Evolutionary conservation across 441 rosid genomes (phyloP), one percentile per base, ranked within the genome.

Genomic region (Theobroma grandiflorum): DNA sequence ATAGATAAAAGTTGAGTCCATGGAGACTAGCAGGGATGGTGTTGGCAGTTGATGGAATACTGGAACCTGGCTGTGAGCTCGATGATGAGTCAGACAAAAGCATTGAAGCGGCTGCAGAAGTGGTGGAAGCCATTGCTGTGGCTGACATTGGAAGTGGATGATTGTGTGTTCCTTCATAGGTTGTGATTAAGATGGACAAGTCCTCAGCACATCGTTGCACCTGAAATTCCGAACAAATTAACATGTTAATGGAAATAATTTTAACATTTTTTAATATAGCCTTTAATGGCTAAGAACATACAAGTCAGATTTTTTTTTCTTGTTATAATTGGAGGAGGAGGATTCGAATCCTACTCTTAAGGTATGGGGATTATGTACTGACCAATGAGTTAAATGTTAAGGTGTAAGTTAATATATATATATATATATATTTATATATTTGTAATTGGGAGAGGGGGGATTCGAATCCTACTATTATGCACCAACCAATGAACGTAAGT

Each of bases 111-210:
- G 99, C 98, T 2, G 98, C 95, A 0, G 96, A 91, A 61, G 99
- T 96, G 76, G 98, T 88, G 62, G 98, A 96, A 58, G 98, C 98
- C 98, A 96, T 94, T 35, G 96, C 93, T 0, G 97, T 93, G 50
- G 99, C 99, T 11, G 99, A 87, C 65, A 88, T 73, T 1, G 98
- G 92, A 81, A 96, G 98, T 66, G 93, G 91, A 78, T 96, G 99
- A 88, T 90, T 96, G 86, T 96, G 99, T 57, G 87, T 92, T 83
- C 98, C 98, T 88, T 96, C 99, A 43, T 96, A 96, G 53, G 99
- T 96, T 74, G 98, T 91, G 81, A 86, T 87, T 63, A 96, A 85
- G 38, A 96, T 89, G 31, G 98, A 89, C 97, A 89, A 88, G 82
- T 96, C 99, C 5, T 94, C 91, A 0, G 88, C 90, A 76, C 93